Base-by-base conservation (phyloP, 179 eudicot genomes). In the Heliamphora pulchella region DNA sequence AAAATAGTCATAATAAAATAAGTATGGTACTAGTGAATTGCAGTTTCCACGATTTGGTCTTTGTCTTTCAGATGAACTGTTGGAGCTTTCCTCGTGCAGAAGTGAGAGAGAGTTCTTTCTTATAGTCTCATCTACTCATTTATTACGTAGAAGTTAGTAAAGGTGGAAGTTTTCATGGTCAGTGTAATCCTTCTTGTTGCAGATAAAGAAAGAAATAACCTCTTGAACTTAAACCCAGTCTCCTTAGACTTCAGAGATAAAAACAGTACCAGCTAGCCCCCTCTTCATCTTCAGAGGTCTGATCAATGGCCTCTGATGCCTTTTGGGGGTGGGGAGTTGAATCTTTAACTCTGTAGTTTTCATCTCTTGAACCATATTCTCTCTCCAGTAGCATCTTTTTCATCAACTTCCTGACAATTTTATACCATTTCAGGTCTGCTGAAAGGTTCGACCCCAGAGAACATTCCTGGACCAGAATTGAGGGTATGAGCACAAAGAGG, bases 371-470 rank as follows among this genome's bases (percentile, higher is more conserved):
- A 61, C 13, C 61, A 47, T 20, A 13, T 5, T 74, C 11, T 51
- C 22, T 71, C 50, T 71, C 8, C 3, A 14, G 7, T 71, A 58
- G 66, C 55, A 65, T 74, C 63, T 80, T 62, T 62, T 17, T 65
- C 46, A 44, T 10, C 57, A 64, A 75, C 44, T 71, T 71, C 41
- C 50, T 68, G 8, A 53, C 48, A 20, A 22, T 41, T 74, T 57
- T 15, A 1, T 58, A 18, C 46, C 22, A 3, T 77, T 54, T 41
- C 88, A 96, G 99, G 72, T 87, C 97, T 73, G 89, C 89, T 47
- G 99, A 94, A 89, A 86, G 97, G 83, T 87, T 91, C 84, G 98
- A 96, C 80, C 96, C 98, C 66, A 89, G 99, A 77, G 94, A 88
- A 84, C 88, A 77, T 76, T 83, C 96, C 22, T 94, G 99, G 98